Conservation (phyloP, 2,329 filamentous ascomycete genomes). For the Emergomyces pasteurianus region DNA sequence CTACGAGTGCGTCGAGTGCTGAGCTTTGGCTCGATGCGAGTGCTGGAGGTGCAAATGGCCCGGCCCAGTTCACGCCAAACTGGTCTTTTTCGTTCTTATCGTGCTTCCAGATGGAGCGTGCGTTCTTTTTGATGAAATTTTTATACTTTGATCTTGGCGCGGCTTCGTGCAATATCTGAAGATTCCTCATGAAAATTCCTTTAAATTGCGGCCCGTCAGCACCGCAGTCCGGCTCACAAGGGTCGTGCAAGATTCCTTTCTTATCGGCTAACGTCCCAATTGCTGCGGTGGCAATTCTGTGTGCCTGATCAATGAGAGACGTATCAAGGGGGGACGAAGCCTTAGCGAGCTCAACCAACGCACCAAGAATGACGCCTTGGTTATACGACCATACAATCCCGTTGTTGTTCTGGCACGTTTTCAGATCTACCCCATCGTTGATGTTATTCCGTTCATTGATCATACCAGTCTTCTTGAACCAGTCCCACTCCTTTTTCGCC, state of each 20-base stretch:
- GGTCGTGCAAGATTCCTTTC: constrained; percentile 41
- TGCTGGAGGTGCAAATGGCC: constrained; percentile 40
- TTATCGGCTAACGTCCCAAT: constrained; percentile 35
- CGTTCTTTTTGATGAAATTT: constrained; percentile 48
- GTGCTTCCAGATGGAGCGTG: constrained; percentile 52
- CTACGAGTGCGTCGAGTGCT: constrained; percentile 56
- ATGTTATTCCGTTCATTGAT: constrained; percentile 38
- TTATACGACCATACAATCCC: constrained; percentile 40
- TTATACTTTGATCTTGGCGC: constrained; percentile 40
- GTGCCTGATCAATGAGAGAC: constrained; percentile 33
- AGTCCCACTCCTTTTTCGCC: constrained; percentile 39
- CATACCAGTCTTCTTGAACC: constrained; percentile 39
- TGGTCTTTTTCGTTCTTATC: constrained; percentile 36
- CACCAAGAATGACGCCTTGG: constrained; percentile 50
- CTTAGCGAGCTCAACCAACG: constrained; percentile 39
- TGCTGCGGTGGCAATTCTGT: constrained; percentile 42
- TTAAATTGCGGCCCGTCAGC: constrained; percentile 55
- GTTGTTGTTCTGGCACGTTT: constrained; percentile 14
- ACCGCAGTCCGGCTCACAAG: constrained; percentile 42
- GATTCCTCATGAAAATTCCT: constrained; percentile 55
- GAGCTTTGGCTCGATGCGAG: constrained; percentile 51
- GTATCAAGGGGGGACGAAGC: constrained; percentile 31
- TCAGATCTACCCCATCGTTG: constrained; percentile 28
- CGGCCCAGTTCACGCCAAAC: constrained; percentile 55
- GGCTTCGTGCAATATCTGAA: constrained; percentile 45